Evolutionary conservation across 345 rosid genomes (phyloP), one percentile per base, ranked within the genome.

Genomic region (Xanthoceras sorbifolium): DNA sequence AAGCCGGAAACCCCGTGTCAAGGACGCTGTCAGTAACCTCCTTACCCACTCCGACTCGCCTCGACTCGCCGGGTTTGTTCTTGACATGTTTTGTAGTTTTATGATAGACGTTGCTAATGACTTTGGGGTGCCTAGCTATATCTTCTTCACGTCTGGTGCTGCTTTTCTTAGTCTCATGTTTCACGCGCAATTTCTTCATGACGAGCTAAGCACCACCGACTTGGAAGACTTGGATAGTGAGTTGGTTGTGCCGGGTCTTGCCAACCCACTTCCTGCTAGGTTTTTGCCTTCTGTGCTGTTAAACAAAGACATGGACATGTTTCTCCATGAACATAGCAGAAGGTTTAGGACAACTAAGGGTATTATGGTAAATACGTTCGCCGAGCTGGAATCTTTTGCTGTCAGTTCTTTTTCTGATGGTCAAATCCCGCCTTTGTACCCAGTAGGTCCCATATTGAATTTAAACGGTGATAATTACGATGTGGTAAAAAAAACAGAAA

Each of bases 41-140:
- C n/a, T n/a, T n/a, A n/a, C n/a, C n/a, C n/a, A n/a, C n/a, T n/a
- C n/a, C 52, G 82, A 76, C 52, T 71, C 85, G 1, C 72, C 89
- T 9, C 46, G 18, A 29, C 79, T 91, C 1, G 91, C 86, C 9
- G 90, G 90, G 32, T 48, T 91, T 67, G 84, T 89, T 40, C 64
- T 88, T 18, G 95, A 86, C 79, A 77, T 91, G 88, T 86, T 88
- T 62, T 88, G 87, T 75, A 84, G 78, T 0, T 10, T 70, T 3
- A 81, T 88, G 85, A 85, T 88, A 0, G 92, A 91, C 14, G 81
- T 86, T 1, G 93, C 90, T 0, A 69, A 78, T 44, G 89, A 89
- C 36, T 68, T 87, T 9, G 52, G 70, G 0, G 74, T 83, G 17
- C 91, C 96, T 9, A 78, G 76, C 68, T 90, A 91, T 73, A 5